Base-by-base conservation (phyloP, 2,329 filamentous ascomycete species). In the Clonostachys solani region DNA sequence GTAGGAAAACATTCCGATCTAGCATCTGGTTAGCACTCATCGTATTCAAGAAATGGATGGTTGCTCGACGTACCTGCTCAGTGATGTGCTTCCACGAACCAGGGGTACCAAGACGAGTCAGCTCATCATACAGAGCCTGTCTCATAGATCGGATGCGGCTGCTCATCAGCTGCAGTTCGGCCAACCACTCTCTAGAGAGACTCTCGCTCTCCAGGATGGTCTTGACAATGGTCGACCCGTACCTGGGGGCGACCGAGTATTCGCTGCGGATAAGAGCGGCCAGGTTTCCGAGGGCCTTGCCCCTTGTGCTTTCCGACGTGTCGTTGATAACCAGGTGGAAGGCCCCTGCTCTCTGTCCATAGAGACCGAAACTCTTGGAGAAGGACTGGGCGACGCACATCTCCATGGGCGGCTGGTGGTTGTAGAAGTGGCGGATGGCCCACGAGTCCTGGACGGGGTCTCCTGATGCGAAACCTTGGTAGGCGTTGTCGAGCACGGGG, bases 11-110 rank as follows among this genome's bases (percentile, higher is more conserved):
- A 72, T 70, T 7, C 68, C 68, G 45, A 65, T 66, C 59, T 71
- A 94, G 60, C 95, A 89, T 15, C 91, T 96, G 65, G 99, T 95
- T 72, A 99, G 94, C 62, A 92, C 89, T 94, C 94, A 99, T 15
- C 7, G 23, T 29, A 81, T 87, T 33, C 92, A 92, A 0, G 92
- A 92, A 0, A 94, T 96, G 29, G 81, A 82, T 49, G 92, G 78
- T 61, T 84, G 81, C 71, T 97, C 92, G 12, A 99, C 81, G 23
- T 29, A 29, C 23, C 46, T 71, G 67, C 17, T 58, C 58, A 1
- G 64, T 52, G 8, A 71, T 55, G 40, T 68, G 65, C 2, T 55
- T 53, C 68, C 68, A 71, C 19, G 60, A 51, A 1, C 67, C 67
- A 0, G 68, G 67, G 0, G 66, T 65, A 5, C 55, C 46, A 5